Base-by-base conservation (phyloP, 1,139 yeast species). In the Lodderomyces elongisporus region DNA sequence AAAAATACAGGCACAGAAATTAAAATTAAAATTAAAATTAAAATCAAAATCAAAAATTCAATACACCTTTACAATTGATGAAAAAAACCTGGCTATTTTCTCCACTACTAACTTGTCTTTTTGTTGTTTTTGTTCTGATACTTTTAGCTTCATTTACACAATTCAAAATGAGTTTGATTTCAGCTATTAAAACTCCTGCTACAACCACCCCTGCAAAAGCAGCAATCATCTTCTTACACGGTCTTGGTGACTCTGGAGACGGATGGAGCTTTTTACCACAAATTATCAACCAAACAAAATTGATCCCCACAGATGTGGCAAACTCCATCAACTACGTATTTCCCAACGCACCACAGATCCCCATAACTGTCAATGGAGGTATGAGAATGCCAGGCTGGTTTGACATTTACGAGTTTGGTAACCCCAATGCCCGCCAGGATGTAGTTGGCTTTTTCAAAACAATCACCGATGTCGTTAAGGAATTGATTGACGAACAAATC, bases 221-320 rank as follows among this genome's bases (percentile, higher is more conserved):
- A 1, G 80, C 94, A 1, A 63, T 89, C 20, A 85, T 91, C 20
- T 74, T 91, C 43, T 52, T 87, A 36, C 98, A 91, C 52, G 98
- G 98, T 0, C 66, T 91, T 14, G 98, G 98, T 7, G 98, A 89
- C 52, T 57, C 84, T 2, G 96, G 96, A 5, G 67, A 71, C 18
- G 97, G 97, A 2, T 91, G 96, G 96, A 65, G 76, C 25, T 85
- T 85, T 67, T 60, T 91, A 27, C 77, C 83, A 4, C 77, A 77
- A 33, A 42, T 66, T 27, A 51, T 70, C 26, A 57, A 58, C 18
- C 66, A 63, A 37, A 44, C 71, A 34, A 67, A 57, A 30, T 58
- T 75, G 14, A 59, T 69, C 12, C 64, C 66, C 14, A 74, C 74
- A 25, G 26, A 24, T 6, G 14, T 24, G 6, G 73, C 77, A 38